These are phyloP conservation scores for Phialemonium atrogriseum DNA, from an alignment of 2,329 filamentous ascomycete genomes.

Conservation along the genomic window DNA sequence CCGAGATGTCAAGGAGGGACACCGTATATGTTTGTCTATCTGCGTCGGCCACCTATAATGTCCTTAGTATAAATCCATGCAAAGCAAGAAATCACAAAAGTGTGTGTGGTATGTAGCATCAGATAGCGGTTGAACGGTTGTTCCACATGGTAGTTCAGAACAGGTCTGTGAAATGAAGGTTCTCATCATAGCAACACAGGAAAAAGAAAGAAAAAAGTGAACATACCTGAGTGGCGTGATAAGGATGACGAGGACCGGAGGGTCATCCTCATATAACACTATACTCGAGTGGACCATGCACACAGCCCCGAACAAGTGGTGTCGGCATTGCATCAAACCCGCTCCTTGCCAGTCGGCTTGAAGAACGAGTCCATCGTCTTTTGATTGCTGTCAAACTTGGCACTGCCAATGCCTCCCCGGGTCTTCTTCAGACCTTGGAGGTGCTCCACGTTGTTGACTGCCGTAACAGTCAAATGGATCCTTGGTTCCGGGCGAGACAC, in stretches of 20 bases:
- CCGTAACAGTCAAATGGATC: constrained; percentile 35
- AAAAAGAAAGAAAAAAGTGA: constrained; percentile 7
- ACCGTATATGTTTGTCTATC: too few species aligned
- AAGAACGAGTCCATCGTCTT: constrained; percentile 73
- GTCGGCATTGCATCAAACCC: constrained; percentile 34
- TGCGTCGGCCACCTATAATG: too few species aligned
- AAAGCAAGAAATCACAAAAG: too few species aligned
- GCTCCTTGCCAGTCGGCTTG: constrained; percentile 36
- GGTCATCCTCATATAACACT: too few species aligned
- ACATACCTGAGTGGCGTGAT: constrained; percentile 37
- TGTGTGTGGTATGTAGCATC: too few species aligned
- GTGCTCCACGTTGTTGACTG: constrained; percentile 64
- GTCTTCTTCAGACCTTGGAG: constrained; percentile 69
- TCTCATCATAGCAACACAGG: constrained; percentile 53
- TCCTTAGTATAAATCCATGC: too few species aligned
- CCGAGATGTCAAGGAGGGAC: too few species aligned
- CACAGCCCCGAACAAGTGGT: too few species aligned
- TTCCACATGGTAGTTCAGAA: constrained; percentile 68
- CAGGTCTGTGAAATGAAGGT: constrained; percentile 72
- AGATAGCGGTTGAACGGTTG: constrained; percentile 76
- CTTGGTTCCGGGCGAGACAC: constrained; percentile 5
- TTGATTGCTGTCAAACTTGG: constrained; percentile 67
- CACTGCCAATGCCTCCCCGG: constrained; percentile 72
- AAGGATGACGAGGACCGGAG: too few species aligned
- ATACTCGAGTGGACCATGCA: too few species aligned